phyloP scores from a whole-genome alignment of 2,329 filamentous ascomycete species.

The Epichloe typhina region DNA sequence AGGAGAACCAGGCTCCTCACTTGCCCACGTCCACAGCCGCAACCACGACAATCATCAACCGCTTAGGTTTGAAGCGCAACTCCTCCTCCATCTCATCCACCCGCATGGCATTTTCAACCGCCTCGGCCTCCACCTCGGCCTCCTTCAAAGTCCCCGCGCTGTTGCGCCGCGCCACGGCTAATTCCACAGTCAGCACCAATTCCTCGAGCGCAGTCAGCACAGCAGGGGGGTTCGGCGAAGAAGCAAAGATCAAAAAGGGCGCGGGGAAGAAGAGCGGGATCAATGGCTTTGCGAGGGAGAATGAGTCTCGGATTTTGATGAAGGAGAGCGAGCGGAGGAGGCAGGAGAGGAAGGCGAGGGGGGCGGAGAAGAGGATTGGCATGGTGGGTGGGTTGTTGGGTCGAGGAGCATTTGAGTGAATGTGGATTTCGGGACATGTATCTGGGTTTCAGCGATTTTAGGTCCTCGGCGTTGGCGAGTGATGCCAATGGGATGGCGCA shows the following conservation, averaged over 20 bases:
- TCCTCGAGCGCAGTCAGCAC: slow-evolving; percentile 17
- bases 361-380: slow-evolving; percentile 41
- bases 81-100: slow-evolving; percentile 20
- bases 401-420: slow-evolving; percentile 29
- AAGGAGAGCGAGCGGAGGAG: slow-evolving; percentile 44
- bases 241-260: slow-evolving; percentile 44
- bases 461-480: too few relatives aligned
- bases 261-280: slow-evolving; percentile 48
- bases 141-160: slow-evolving; percentile 58
- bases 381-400: slow-evolving; percentile 47
- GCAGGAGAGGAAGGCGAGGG: slow-evolving; percentile 45
- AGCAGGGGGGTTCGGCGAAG: slow-evolving; percentile 29
- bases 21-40: slow-evolving; percentile 21
- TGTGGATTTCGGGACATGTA: too few relatives aligned
- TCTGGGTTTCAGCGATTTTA: not conserved
- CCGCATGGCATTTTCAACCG: slow-evolving; percentile 44
- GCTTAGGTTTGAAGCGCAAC: slow-evolving; percentile 54
- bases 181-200: slow-evolving; percentile 33
- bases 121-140: slow-evolving; percentile 18
- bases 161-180: slow-evolving; percentile 61
- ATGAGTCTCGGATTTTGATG: slow-evolving; percentile 39
- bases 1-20: slow-evolving; percentile 34
- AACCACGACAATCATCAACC: slow-evolving; percentile 46
- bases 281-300: slow-evolving; percentile 47
- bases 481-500: too few relatives aligned